Base-by-base conservation (phyloP, 1,284 basidiomycete genomes). In the Ustilago shanxiensis region DNA sequence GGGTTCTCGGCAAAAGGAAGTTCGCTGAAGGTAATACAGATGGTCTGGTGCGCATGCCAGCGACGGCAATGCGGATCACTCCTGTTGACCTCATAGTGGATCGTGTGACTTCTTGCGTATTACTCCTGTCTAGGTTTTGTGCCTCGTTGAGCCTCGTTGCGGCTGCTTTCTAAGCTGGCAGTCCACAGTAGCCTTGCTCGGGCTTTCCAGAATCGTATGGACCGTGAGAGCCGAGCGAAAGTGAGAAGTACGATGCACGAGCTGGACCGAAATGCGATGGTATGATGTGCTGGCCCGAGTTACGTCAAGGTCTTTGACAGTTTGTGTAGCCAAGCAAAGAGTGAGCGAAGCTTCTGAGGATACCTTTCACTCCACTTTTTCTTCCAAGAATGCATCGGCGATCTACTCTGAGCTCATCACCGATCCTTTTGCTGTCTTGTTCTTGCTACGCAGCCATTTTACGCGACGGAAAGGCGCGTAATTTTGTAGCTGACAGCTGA, bases 391-490 rank as follows among this genome's bases (percentile, higher is more conserved):
- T 8, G 2, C n/a, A 72, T 72, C 70, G 60, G 53, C 45, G 70
- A 66, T 60, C 28, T 13, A 24, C n/a, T 22, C 11, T 3, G 3
- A 1, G 3, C 7, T 3, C 14, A 57, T 65, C 53, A 31, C 62
- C 68, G 68, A 71, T 71, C 44, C 14, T 9, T 31, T 14, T 20
- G 5, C 18, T 14, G 16, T 47, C 6, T 20, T 56, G 24, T 28
- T 20, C 31, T 33, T 33, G 31, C 2, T 29, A 26, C 54, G 26
- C 37, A 22, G 29, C 47, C 56, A 35, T 59, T 72, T 72, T 72
- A 72, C 70, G 70, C 70, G 70, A 67, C 60, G 31, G 44, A 16
- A 57, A 28, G 60, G 59, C 62, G 60, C 65, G 64, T 67, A 28
- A 20, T 9, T 28, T 51, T 50, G 14, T 9, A 22, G 53, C 35